These are phyloP conservation scores for Saraca asoca DNA, from an alignment of 331 rosid species.

Conservation along the genomic window DNA sequence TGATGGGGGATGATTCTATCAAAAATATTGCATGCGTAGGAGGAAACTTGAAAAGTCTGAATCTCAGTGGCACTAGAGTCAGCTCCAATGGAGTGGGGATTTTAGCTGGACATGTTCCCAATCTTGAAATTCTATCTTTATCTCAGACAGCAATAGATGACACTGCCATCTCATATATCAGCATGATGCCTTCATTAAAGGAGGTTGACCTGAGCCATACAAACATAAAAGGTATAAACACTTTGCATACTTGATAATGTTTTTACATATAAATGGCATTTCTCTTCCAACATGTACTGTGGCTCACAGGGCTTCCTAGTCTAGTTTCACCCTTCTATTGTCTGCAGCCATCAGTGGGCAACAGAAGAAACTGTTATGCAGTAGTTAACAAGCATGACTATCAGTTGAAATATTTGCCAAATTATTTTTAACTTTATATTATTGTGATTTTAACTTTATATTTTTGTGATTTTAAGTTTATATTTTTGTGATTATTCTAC, in stretches of 20 bases:
- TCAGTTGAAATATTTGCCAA: not conserved
- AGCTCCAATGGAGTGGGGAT: constrained; percentile 69
- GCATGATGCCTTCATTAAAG: constrained; percentile 44
- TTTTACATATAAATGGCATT: constrained; percentile 4
- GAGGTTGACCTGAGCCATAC: constrained; percentile 71
- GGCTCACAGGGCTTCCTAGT: not conserved
- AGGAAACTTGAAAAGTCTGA: constrained; percentile 63
- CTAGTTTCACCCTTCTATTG: constrained; percentile 21
- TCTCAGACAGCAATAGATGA: constrained; percentile 67
- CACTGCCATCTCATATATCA: constrained; percentile 17
- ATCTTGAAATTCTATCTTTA: constrained; percentile 65
- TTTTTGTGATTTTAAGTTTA: not conserved
- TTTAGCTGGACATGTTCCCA: constrained; percentile 74
- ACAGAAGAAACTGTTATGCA: too few species aligned
- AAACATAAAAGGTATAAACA: constrained; percentile 62
- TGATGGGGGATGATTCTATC: constrained; percentile 63
- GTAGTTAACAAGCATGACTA: not conserved
- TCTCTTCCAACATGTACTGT: not conserved
- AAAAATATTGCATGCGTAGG: constrained; percentile 62
- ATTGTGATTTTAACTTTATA: not conserved
- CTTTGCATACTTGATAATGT: constrained; percentile 14
- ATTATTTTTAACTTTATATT: not conserved
- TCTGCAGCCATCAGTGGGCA: constrained; percentile 6
- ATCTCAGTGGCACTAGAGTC: constrained; percentile 70
- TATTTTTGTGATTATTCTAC: too few species aligned